Evolutionary conservation across 1,139 yeast species (phyloP), one percentile per base, ranked within the genome.

Genomic region (Yarrowia galli): DNA sequence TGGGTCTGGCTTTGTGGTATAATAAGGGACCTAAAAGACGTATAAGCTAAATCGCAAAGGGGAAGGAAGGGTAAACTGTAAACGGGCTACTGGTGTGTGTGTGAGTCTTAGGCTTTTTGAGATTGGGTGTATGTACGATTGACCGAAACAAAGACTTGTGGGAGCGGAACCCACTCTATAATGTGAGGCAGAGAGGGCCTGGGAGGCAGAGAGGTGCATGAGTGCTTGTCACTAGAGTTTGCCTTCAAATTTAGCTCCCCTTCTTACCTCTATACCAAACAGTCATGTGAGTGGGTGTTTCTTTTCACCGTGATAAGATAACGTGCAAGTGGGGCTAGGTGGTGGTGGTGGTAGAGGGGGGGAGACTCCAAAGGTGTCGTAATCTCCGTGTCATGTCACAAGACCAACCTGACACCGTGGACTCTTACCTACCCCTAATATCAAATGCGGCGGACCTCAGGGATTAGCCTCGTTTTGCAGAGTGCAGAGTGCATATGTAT

Each of bases 11-110:
- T 32, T 51, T 51, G 46, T 49, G 61, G 45, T 36, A 16, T 53
- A 53, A 16, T 53, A 53, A 23, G 60, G 60, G 60, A 54, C 60
- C 60, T 54, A 38, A 38, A 54, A 54, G 48, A 38, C 45, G 61
- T 54, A 25, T 40, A 40, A 53, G 60, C 45, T 36, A 53, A 53
- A 35, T 35, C 58, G 32, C 32, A 28, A 28, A 28, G 9, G 32
- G 32, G 32, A 28, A 28, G 32, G 32, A 28, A 28, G 32, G 32
- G 32, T 28, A 28, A 28, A 28, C n/a, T n/a, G n/a, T n/a, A n/a
- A n/a, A n/a, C n/a, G n/a, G n/a, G n/a, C n/a, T n/a, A n/a, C n/a
- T n/a, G n/a, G n/a, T n/a, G n/a, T n/a, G n/a, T n/a, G n/a, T n/a
- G n/a, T n/a, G n/a, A n/a, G n/a, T n/a, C n/a, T n/a, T n/a, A n/a